Conservation (phyloP, 495 filamentous ascomycete genomes). For the Aspergillus egyptiacus region DNA sequence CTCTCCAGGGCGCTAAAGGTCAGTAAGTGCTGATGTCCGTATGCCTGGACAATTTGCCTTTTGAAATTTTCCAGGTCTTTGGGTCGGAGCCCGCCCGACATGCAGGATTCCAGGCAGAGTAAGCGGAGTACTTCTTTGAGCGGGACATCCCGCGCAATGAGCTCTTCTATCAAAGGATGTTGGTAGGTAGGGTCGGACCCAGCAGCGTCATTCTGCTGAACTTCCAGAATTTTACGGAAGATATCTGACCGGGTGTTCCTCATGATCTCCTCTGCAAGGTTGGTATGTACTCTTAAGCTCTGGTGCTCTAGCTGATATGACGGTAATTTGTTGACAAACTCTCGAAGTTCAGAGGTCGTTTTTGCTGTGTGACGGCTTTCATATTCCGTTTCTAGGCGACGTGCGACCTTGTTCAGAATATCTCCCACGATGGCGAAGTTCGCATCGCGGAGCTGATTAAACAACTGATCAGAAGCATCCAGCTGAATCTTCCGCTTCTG, state of each 20-base stretch:
- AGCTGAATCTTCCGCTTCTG: conserved; percentile 88
- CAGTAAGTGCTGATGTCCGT: conserved; percentile 89
- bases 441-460: conserved; percentile 78
- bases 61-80: conserved; percentile 87
- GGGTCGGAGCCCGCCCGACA: conserved; percentile 79
- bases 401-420: conserved; percentile 83
- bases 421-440: conserved; percentile 93
- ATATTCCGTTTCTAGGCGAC: conserved; percentile 80
- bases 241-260: conserved; percentile 80
- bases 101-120: conserved; percentile 84
- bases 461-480: conserved; percentile 85
- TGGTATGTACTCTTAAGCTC: conserved; percentile 83
- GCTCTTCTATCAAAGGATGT: conserved; percentile 85
- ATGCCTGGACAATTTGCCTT: conserved; percentile 79
- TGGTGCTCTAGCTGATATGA: conserved; percentile 91
- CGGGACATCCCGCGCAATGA: conserved; percentile 79
- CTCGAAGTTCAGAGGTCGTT: conserved; percentile 80
- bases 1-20: conserved; percentile 88
- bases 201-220: conserved; percentile 93
- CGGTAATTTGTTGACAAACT: conserved; percentile 87
- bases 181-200: conserved; percentile 82
- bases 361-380: conserved; percentile 85
- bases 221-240: conserved; percentile 82
- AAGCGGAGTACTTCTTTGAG: conserved; percentile 75
- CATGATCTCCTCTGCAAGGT: conserved; percentile 90